These are phyloP conservation scores for Sporodiniella umbellata DNA, from an alignment of 371 early-diverging fungal species.

Conservation along the genomic window DNA sequence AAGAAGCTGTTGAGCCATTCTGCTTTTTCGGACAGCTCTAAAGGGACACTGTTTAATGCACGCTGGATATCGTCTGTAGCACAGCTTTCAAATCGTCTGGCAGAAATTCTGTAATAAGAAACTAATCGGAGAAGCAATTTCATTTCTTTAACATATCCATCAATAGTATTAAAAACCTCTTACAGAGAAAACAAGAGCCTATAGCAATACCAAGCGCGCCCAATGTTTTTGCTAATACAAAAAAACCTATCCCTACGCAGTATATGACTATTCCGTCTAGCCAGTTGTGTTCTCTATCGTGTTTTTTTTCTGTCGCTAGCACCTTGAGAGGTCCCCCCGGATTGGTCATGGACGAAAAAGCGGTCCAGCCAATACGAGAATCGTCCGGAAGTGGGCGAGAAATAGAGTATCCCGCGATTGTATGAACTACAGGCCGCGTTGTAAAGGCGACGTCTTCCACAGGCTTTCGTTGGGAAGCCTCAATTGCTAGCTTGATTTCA, in stretches of 20 bases:
- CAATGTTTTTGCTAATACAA: slow-evolving; percentile 24
- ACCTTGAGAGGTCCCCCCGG: slow-evolving; percentile 21
- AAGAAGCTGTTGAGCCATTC: slow-evolving; percentile 96
- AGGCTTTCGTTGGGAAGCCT: slow-evolving; percentile 19
- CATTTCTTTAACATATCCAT: neutral
- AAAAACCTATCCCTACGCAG: slow-evolving; percentile 30
- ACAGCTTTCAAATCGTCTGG: slow-evolving; percentile 57
- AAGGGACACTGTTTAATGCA: slow-evolving; percentile 43
- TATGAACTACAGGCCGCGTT: slow-evolving; percentile 11
- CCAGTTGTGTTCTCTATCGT: slow-evolving; percentile 24
- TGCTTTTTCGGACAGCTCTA: slow-evolving; percentile 61
- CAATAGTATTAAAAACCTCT: neutral
- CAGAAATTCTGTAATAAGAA: slow-evolving; percentile 66
- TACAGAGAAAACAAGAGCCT: slow-evolving; percentile 46
- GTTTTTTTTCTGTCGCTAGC: slow-evolving; percentile 12
- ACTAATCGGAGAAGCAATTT: slow-evolving; percentile 25
- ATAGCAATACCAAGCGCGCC: slow-evolving; percentile 42
- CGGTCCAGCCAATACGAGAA: slow-evolving; percentile 34
- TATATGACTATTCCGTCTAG: slow-evolving; percentile 33
- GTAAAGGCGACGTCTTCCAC: neutral
- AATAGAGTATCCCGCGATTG: slow-evolving; percentile 24
- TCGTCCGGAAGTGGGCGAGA: slow-evolving; percentile 19
- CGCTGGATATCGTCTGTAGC: slow-evolving; percentile 71
- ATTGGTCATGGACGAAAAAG: slow-evolving; percentile 22
- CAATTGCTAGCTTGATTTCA: slow-evolving; percentile 18